These are phyloP conservation scores for Fusarium equiseti DNA, from an alignment of 2,329 filamentous ascomycete species.

Conservation along the genomic window DNA sequence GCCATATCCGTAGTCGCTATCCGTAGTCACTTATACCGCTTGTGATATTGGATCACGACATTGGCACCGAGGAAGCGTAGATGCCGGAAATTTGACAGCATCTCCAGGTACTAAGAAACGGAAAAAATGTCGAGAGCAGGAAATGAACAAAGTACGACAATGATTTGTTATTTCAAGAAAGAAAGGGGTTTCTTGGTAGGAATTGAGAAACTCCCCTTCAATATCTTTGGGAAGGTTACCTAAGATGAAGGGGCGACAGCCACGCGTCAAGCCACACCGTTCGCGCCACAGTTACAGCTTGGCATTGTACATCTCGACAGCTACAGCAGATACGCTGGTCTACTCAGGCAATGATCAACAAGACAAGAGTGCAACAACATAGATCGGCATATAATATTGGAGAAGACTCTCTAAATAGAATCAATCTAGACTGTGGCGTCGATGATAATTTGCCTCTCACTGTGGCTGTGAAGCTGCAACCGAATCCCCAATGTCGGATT, in stretches of 20 bases:
- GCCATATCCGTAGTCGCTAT: not conserved
- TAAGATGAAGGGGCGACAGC: conserved; percentile 27
- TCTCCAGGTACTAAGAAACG: not conserved
- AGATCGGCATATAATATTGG: conserved; percentile 15
- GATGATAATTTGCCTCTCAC: conserved; percentile 26
- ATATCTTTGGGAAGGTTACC: not conserved
- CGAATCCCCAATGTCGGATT: conserved; percentile 2
- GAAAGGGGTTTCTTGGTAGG: not conserved
- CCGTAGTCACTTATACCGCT: conserved; percentile 5
- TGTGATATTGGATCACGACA: conserved; percentile 8
- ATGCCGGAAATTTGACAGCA: not conserved
- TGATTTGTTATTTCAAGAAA: not conserved
- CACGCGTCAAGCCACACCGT: conserved; percentile 38
- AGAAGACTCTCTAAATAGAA: not conserved
- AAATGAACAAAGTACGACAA: not conserved
- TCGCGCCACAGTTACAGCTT: conserved; percentile 11
- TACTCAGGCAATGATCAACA: conserved; percentile 34
- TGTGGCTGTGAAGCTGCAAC: conserved; percentile 32
- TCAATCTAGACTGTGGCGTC: conserved; percentile 36
- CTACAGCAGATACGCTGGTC: not conserved
- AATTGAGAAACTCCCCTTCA: not conserved
- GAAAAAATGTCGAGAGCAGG: not conserved
- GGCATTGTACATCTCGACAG: conserved; percentile 2
- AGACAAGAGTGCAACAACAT: conserved; percentile 14
- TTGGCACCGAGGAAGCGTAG: not conserved